phyloP scores from a whole-genome alignment of 2,329 filamentous ascomycete species.

The Ceratocystiopsis brevicomis region DNA sequence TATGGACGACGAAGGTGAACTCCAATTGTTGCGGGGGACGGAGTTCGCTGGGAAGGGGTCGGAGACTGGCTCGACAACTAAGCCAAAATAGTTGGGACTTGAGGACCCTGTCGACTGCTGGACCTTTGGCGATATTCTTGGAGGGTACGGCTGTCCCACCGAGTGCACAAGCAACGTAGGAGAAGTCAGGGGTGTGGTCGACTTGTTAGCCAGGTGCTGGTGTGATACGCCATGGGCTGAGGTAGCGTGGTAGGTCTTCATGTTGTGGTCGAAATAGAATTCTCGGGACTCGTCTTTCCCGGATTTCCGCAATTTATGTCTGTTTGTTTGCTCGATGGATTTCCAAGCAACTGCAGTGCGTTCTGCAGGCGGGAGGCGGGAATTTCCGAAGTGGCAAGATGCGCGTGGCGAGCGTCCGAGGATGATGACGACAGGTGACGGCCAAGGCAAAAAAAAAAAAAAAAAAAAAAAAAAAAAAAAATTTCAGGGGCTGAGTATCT shows the following conservation, averaged over 20 bases:
- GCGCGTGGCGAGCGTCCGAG: no score
- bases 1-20: slow-evolving; percentile 46
- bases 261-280: slow-evolving; percentile 22
- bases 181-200: slow-evolving; percentile 33
- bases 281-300: slow-evolving; percentile 15
- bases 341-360: no score
- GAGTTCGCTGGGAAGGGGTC: slow-evolving; percentile 45
- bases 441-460: no score
- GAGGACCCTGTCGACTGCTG: slow-evolving; percentile 25
- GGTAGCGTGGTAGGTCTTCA: slow-evolving; percentile 18
- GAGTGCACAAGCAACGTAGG: slow-evolving; percentile 30
- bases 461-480: background rate
- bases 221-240: slow-evolving; percentile 12
- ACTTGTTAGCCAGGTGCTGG: slow-evolving; percentile 20
- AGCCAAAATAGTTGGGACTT: slow-evolving; percentile 78
- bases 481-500: background rate
- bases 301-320: background rate
- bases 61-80: slow-evolving; percentile 41
- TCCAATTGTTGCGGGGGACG: slow-evolving; percentile 55
- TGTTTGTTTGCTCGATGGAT: no score
- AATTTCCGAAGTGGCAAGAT: no score
- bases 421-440: no score
- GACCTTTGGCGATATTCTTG: slow-evolving; percentile 28
- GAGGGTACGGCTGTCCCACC: slow-evolving; percentile 34
- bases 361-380: no score